Percentiles rank a stretch among this genome's conserved stretches.
These are phyloP conservation scores for Cinnamomum micranthum DNA, from an alignment of 164 flowering plant genomes.

Conservation along the genomic window DNA sequence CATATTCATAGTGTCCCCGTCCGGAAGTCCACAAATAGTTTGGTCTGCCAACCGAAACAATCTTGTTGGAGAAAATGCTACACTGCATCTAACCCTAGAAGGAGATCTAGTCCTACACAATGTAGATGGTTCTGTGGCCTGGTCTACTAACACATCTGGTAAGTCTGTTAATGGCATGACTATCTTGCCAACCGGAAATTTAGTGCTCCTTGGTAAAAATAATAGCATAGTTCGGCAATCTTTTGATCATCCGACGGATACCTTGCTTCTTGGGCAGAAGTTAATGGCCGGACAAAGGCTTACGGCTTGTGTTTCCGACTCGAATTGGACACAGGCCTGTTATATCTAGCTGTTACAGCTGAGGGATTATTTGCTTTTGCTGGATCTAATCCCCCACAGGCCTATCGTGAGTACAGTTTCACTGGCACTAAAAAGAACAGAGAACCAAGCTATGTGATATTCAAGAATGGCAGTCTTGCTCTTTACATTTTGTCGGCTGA, in stretches of 20 bases:
- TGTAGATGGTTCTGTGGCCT: constrained; percentile 23
- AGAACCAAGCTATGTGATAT: constrained; percentile 3
- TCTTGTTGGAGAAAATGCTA: constrained; percentile 21
- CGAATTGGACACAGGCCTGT: constrained; percentile 15
- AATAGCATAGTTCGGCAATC: constrained; percentile 23
- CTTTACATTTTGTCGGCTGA: too few species aligned
- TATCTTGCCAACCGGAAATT: constrained; percentile 19
- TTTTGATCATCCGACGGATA: constrained; percentile 28
- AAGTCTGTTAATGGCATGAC: constrained; percentile 23
- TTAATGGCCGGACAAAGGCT: constrained; percentile 18
- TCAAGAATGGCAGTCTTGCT: too few species aligned
- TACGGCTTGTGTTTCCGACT: constrained; percentile 13
- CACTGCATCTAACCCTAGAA: constrained; percentile 16
- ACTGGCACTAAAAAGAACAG: not conserved
- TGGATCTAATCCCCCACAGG: constrained; percentile 4
- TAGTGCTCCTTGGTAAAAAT: constrained; percentile 6
- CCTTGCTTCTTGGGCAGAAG: constrained; percentile 19
- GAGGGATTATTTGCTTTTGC: not conserved
- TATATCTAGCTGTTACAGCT: constrained; percentile 6
- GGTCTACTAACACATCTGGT: constrained; percentile 30
- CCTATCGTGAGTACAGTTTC: not conserved
- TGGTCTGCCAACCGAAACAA: constrained; percentile 25
- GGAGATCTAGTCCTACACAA: constrained; percentile 28
- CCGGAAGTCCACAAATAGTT: not conserved
- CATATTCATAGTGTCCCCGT: not conserved